Conservation (phyloP, 371 early-diverging fungal species). For the Mucor piriformis region DNA sequence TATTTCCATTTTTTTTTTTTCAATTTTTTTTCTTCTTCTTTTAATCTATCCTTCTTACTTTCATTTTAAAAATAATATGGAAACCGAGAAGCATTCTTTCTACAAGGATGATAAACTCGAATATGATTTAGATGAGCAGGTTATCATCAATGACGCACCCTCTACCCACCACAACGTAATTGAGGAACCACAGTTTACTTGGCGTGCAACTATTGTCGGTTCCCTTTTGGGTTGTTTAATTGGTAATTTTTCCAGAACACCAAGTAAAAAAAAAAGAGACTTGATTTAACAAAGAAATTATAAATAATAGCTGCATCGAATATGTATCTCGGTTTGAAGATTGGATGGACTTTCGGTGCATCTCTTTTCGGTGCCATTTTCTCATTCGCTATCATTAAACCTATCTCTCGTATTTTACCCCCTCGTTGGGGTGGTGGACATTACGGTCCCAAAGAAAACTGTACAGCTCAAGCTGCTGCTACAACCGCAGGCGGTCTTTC, state of each 20-base stretch:
- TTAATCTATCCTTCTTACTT: background rate
- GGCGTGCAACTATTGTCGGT: slow-evolving; percentile 70
- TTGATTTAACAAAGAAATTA: background rate
- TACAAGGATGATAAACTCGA: slow-evolving; percentile 35
- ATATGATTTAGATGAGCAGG: slow-evolving; percentile 35
- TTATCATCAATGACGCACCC: slow-evolving; percentile 19
- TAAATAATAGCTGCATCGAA: slow-evolving; percentile 67
- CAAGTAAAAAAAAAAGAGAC: background rate
- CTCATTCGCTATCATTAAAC: slow-evolving; percentile 70
- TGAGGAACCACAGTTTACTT: slow-evolving; percentile 52
- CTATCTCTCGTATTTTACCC: slow-evolving; percentile 56
- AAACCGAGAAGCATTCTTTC: background rate
- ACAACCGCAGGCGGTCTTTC: slow-evolving; percentile 74
- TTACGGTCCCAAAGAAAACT: slow-evolving; percentile 74
- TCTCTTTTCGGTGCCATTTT: slow-evolving; percentile 73
- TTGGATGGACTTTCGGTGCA: slow-evolving; percentile 77
- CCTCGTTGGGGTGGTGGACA: slow-evolving; percentile 57
- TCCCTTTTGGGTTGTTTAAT: slow-evolving; percentile 70
- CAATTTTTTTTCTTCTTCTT: background rate
- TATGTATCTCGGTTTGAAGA: slow-evolving; percentile 72
- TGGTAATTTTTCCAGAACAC: slow-evolving; percentile 20
- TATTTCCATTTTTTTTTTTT: background rate
- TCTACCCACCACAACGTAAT: slow-evolving; percentile 5
- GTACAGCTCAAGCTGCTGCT: slow-evolving; percentile 71
- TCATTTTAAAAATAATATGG: slow-evolving; percentile 3